These are phyloP conservation scores for Coriolopsis trogii DNA, from an alignment of 1,284 basidiomycete species.

Conservation along the genomic window DNA sequence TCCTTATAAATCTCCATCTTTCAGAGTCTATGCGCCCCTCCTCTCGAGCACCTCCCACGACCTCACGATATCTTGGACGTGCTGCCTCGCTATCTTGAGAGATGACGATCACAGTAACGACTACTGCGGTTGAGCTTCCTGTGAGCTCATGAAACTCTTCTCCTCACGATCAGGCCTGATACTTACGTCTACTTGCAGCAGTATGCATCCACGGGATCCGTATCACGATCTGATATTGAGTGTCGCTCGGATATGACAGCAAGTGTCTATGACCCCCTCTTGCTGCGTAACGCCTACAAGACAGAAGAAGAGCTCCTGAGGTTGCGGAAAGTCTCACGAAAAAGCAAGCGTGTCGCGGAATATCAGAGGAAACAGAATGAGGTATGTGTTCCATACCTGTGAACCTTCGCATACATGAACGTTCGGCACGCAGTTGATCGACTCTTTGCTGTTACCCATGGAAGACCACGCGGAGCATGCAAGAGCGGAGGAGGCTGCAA, in stretches of 20 bases:
- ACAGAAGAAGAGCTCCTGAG: background rate
- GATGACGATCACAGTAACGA: too few relatives aligned
- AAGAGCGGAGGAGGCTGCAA: conserved; percentile 60
- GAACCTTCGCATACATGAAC: background rate
- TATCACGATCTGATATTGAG: too few relatives aligned
- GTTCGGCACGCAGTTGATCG: conserved; percentile 65
- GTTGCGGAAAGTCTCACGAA: background rate
- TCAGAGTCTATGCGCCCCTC: too few relatives aligned
- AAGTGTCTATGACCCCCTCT: conserved; percentile 3
- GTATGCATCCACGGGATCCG: too few relatives aligned
- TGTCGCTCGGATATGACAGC: background rate
- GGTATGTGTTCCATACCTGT: background rate
- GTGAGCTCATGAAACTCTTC: too few relatives aligned
- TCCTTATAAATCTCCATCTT: too few relatives aligned
- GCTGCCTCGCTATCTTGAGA: too few relatives aligned
- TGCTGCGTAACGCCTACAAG: conserved; percentile 7
- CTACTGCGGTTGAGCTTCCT: too few relatives aligned
- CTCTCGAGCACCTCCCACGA: too few relatives aligned
- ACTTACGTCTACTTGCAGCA: too few relatives aligned
- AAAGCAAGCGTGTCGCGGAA: background rate
- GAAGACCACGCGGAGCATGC: conserved; percentile 82
- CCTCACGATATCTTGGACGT: too few relatives aligned
- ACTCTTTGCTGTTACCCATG: conserved; percentile 85
- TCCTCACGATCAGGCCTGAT: too few relatives aligned
- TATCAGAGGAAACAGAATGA: conserved; percentile 10